Conservation (phyloP, 805 yeast species). For the Yarrowia keelungensis region DNA sequence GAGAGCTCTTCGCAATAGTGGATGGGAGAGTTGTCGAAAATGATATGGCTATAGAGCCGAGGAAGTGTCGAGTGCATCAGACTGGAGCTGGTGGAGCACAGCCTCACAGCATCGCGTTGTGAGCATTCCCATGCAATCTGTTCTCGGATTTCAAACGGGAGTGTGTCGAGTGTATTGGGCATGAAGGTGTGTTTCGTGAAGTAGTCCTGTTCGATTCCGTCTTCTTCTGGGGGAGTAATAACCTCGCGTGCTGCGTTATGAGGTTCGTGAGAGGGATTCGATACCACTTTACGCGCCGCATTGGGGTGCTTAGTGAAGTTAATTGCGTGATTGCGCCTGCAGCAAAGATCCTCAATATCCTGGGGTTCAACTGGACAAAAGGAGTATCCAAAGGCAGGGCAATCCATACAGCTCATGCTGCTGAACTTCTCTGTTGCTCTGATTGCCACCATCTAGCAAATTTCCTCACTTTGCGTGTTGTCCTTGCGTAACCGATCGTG, state of each 20-base stretch:
- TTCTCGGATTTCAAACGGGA: constrained; percentile 47
- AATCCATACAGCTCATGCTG: constrained; percentile 24
- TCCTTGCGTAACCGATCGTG: no score
- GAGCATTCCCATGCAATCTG: constrained; percentile 46
- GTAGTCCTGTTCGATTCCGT: neutral
- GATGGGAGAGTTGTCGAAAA: constrained; percentile 48
- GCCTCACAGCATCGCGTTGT: constrained; percentile 49
- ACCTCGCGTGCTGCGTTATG: neutral
- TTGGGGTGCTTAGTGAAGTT: constrained; percentile 4
- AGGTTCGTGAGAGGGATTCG: neutral
- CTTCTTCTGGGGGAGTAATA: constrained; percentile 13
- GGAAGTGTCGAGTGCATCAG: constrained; percentile 44
- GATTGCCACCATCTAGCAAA: constrained; percentile 6
- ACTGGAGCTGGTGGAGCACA: constrained; percentile 45
- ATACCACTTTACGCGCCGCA: neutral
- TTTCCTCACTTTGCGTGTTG: no score
- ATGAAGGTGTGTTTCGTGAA: neutral
- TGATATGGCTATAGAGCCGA: constrained; percentile 47
- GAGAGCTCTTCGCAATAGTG: constrained; percentile 43
- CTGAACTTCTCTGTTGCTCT: neutral
- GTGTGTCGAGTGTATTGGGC: constrained; percentile 37
- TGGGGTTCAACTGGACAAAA: constrained; percentile 18
- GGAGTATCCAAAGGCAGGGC: constrained; percentile 30
- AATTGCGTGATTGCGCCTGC: constrained; percentile 11
- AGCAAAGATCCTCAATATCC: constrained; percentile 34